Percentiles rank a stretch among this genome's conserved stretches.
These are phyloP conservation scores for Penicillium mononematosum DNA, from an alignment of 495 filamentous ascomycete genomes.

Conservation along the genomic window DNA sequence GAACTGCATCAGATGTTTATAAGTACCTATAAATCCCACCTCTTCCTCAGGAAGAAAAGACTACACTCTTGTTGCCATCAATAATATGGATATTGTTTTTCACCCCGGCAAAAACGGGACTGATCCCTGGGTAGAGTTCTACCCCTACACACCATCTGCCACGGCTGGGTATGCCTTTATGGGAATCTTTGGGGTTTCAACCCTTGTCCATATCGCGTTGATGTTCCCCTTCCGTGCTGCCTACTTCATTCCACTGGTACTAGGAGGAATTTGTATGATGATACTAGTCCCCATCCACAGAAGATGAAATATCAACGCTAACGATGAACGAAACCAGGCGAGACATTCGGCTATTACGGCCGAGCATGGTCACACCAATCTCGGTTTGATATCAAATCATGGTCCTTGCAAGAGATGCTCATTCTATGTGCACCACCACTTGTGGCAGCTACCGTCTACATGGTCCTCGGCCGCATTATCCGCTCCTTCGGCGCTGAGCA, in stretches of 20 bases:
- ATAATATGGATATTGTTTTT: constrained; percentile 36
- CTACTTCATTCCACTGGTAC: constrained; percentile 56
- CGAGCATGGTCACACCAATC: constrained; percentile 39
- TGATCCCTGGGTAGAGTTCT: constrained; percentile 41
- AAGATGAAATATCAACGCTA: background rate
- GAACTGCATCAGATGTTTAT: background rate
- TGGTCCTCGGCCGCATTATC: constrained; percentile 55
- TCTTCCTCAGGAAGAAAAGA: background rate
- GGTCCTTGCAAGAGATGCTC: constrained; percentile 46
- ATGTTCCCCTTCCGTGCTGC: constrained; percentile 45
- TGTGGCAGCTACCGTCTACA: constrained; percentile 58
- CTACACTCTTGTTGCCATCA: background rate
- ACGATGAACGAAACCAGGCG: constrained; percentile 27
- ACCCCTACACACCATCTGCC: constrained; percentile 48
- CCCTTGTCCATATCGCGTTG: constrained; percentile 40
- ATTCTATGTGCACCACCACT: constrained; percentile 47
- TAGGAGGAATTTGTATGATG: constrained; percentile 57
- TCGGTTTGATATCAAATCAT: constrained; percentile 29
- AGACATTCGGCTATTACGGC: constrained; percentile 50
- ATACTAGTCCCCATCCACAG: background rate
- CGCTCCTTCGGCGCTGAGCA: constrained; percentile 48
- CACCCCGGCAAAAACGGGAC: constrained; percentile 36
- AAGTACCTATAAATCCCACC: background rate
- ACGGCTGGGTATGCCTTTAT: constrained; percentile 49
- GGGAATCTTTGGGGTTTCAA: constrained; percentile 45